phyloP scores from a whole-genome alignment of 2,329 filamentous ascomycete species.

The Aspergillus jensenii region DNA sequence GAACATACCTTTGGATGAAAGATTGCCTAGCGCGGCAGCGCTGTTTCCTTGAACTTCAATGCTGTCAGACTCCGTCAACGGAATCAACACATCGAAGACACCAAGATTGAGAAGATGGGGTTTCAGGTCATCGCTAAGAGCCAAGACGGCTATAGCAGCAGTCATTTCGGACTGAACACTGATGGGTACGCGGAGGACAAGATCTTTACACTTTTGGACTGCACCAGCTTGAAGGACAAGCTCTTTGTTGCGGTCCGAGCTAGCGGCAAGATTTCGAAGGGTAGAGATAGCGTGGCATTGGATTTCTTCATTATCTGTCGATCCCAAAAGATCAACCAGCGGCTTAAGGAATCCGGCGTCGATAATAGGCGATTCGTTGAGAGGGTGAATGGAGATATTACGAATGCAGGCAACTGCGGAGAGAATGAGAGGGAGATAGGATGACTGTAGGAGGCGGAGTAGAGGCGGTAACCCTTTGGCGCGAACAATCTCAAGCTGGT shows the following conservation, averaged over 20 bases:
- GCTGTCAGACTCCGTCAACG: conserved; percentile 89
- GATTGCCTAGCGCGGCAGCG: conserved; percentile 88
- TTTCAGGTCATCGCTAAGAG: conserved; percentile 93
- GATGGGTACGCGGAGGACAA: conserved; percentile 88
- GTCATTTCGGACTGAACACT: conserved; percentile 99
- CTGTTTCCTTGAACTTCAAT: conserved; percentile 99
- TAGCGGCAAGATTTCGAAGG: conserved; percentile 89
- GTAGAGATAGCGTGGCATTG: conserved; percentile 99
- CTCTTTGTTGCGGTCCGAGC: conserved; percentile 96
- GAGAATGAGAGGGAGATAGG: conserved; percentile 91
- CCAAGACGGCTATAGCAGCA: conserved; percentile 94
- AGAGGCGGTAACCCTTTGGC: conserved; percentile 82
- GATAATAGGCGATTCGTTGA: conserved; percentile 98
- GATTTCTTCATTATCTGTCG: conserved; percentile 97
- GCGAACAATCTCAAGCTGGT: conserved; percentile 95
- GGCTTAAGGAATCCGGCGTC: conserved; percentile 95
- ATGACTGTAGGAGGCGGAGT: conserved; percentile 86
- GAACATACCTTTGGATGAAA: conserved; percentile 86
- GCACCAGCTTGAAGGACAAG: conserved; percentile 95
- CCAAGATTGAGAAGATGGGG: conserved; percentile 84
- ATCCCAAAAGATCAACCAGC: conserved; percentile 87
- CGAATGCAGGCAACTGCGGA: conserved; percentile 97
- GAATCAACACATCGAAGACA: conserved; percentile 95
- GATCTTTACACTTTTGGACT: conserved; percentile 97
- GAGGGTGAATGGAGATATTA: conserved; percentile 96